A percentile compares a stretch with the other conserved stretches of the same genome.
These are phyloP conservation scores for Apophysomyces trapeziformis DNA, from an alignment of 371 early-diverging fungal genomes.

Conservation along the genomic window DNA sequence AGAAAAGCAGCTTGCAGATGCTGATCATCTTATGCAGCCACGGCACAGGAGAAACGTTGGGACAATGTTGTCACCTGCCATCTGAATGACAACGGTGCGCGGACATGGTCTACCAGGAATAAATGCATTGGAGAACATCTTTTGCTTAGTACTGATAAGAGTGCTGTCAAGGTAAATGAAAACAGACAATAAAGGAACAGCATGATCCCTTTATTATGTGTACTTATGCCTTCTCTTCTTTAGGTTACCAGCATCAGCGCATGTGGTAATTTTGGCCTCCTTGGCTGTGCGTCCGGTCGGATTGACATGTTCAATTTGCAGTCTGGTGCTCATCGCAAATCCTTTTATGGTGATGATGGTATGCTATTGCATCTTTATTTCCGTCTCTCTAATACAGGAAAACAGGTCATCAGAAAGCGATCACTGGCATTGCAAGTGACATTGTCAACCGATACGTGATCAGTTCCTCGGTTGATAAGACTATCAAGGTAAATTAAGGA, in stretches of 20 bases:
- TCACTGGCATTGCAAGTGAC: conserved; percentile 84
- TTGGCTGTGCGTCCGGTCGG: conserved; percentile 78
- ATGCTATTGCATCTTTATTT: neutral
- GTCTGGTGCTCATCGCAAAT: conserved; percentile 79
- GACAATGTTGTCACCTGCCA: conserved; percentile 91
- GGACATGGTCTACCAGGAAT: conserved; percentile 83
- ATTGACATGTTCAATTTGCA: conserved; percentile 96
- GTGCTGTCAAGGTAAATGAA: conserved; percentile 54
- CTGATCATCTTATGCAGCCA: conserved; percentile 31
- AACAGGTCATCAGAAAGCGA: conserved; percentile 79
- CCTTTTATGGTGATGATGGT: conserved; percentile 57
- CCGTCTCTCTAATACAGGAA: neutral
- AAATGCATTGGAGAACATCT: conserved; percentile 76
- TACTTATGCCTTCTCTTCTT: conserved; percentile 10
- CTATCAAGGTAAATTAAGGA: conserved; percentile 62
- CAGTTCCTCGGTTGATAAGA: conserved; percentile 81
- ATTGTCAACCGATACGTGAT: conserved; percentile 72
- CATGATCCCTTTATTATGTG: neutral
- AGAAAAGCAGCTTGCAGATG: neutral
- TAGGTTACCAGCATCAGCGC: conserved; percentile 74
- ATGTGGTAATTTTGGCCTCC: conserved; percentile 92
- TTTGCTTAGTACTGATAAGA: conserved; percentile 65
- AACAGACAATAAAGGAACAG: neutral
- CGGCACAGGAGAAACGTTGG: conserved; percentile 81
- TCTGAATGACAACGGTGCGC: conserved; percentile 68